A percentile compares a stretch with the other conserved stretches of the same genome.
These are phyloP conservation scores for Penicillium decumbens DNA, from an alignment of 2,329 filamentous ascomycete species.

Conservation along the genomic window DNA sequence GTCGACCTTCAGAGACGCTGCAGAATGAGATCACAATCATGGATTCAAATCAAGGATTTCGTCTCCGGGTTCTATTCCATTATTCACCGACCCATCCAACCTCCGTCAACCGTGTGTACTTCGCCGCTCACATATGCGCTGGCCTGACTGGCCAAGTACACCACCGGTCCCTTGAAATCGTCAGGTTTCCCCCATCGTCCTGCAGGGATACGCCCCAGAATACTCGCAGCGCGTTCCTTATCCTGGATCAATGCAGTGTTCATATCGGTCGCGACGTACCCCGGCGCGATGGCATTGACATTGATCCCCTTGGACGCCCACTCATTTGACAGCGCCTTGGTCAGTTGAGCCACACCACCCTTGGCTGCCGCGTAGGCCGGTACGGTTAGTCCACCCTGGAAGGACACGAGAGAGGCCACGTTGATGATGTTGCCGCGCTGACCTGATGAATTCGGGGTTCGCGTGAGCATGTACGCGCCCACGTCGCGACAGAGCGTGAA, in stretches of 20 bases:
- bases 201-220: conserved; percentile 73
- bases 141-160: conserved; percentile 69
- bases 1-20: background rate
- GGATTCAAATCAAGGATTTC: background rate
- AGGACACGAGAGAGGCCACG: conserved; percentile 71
- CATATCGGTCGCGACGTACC: conserved; percentile 93
- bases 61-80: background rate
- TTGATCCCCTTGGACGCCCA: conserved; percentile 75
- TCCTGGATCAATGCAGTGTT: conserved; percentile 75
- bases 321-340: conserved; percentile 80
- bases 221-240: conserved; percentile 62
- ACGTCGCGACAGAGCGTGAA: conserved; percentile 52
- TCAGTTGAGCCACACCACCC: conserved; percentile 77
- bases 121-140: conserved; percentile 78
- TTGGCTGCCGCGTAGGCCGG: conserved; percentile 84
- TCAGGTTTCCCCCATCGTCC: conserved; percentile 76
- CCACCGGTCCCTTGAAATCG: conserved; percentile 76
- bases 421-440: conserved; percentile 62
- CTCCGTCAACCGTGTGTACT: conserved; percentile 76
- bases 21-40: background rate
- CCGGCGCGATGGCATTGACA: conserved; percentile 84
- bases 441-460: conserved; percentile 6
- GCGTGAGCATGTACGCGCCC: conserved; percentile 22
- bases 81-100: conserved; percentile 77
- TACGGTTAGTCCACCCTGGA: conserved; percentile 82